Evolutionary conservation across 108 stramenopile species (phyloP).

Genomic region (Cyclotella baltica): DNA sequence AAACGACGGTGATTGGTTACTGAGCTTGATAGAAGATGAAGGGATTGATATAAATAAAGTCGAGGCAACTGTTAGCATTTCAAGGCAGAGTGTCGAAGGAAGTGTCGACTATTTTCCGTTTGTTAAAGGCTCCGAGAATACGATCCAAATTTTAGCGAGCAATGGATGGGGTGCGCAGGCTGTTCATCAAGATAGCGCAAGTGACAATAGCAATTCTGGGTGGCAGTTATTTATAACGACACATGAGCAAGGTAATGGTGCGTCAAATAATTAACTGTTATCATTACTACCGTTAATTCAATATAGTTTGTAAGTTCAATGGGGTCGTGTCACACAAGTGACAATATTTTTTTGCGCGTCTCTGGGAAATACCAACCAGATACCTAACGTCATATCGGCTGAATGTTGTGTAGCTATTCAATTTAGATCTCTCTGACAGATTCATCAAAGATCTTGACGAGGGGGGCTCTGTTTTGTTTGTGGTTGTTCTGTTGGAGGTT

Average conservation of each 20-base stretch:
- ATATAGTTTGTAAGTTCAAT: neutral
- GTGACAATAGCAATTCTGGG: conserved; percentile 1
- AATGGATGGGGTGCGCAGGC: conserved; percentile 79
- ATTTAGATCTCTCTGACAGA: no score
- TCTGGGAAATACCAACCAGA: no score
- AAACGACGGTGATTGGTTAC: conserved; percentile 64
- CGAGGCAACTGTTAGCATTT: conserved; percentile 13
- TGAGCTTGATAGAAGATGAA: conserved; percentile 22
- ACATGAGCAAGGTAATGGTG: conserved; percentile 23
- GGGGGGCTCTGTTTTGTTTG: no score
- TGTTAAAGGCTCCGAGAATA: conserved; percentile 46
- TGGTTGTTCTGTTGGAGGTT: no score
- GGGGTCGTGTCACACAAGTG: neutral
- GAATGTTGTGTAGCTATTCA: no score
- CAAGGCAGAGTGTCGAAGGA: conserved; percentile 28
- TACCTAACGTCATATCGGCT: no score
- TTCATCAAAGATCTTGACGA: no score
- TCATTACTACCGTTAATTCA: neutral
- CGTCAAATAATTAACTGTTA: neutral
- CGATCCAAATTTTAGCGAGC: conserved; percentile 57
- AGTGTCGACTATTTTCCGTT: conserved; percentile 23
- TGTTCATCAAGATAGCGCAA: conserved; percentile 14
- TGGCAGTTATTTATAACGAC: conserved; percentile 72
- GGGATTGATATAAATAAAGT: conserved; percentile 14
- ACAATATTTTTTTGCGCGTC: no score